Evolutionary conservation across 495 filamentous ascomycete genomes (phyloP), one percentile per base, ranked within the genome.

Genomic region (Penicillium tannophilum): DNA sequence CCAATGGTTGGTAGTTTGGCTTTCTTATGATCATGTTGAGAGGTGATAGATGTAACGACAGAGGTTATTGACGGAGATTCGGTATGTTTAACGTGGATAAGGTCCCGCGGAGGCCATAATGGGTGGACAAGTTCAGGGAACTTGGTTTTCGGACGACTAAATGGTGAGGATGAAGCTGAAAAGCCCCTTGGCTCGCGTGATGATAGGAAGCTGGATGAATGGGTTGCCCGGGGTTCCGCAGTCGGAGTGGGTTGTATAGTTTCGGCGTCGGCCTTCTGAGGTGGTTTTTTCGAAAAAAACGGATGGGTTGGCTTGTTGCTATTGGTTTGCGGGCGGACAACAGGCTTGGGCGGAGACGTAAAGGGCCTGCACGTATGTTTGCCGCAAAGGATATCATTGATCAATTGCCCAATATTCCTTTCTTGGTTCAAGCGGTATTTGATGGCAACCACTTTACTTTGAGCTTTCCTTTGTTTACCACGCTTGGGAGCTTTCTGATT

Each of bases 271-370:
- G 20, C n/a, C 26, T 68, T 72, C 12, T 52, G 58, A 2, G 64
- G 8, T 4, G 64, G 8, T n/a, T 74, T 77, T 42, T 79, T 79
- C 50, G 79, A 52, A 65, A 97, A 97, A 65, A 97, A 96, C 0
- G 92, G 92, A 74, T 96, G 92, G 0, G 89, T 88, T 3, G 82
- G 58, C 65, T 90, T 95, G 23, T 73, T 64, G n/a, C 36, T 55
- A 39, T 54, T 58, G 8, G 64, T 30, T n/a, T n/a, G 14, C 39
- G 53, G 23, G 7, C 62, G 45, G 14, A 61, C 26, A 28, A 55
- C 16, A 23, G 54, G 44, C 19, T 26, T 43, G 16, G 44, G 23
- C 24, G 52, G 28, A 24, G 48, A 28, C 16, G 56, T 58, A 30
- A 52, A 57, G 48, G 31, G 53, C 11, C 44, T 24, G 16, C 3